Base-by-base conservation (phyloP, 495 filamentous ascomycete species). In the Sordaria brevicollis region DNA sequence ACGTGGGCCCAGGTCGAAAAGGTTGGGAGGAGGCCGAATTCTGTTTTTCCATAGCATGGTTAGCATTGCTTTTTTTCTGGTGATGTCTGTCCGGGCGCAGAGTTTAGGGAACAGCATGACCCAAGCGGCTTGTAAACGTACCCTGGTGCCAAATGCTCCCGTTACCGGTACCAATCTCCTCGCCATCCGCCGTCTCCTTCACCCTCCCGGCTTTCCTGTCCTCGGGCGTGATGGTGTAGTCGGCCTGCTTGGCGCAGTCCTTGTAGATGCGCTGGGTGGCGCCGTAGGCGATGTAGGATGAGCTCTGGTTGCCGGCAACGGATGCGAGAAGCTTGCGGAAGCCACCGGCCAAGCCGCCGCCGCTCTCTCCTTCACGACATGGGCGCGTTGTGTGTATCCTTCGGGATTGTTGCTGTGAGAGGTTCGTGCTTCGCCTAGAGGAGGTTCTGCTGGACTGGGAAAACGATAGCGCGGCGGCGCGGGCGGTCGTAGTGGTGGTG, bases 1-100 rank as follows among this genome's bases (percentile, higher is more conserved):
- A 98, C 88, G 77, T 97, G 95, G 7, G 96, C 90, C 96, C 95
- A 99, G 65, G 92, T 94, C 70, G 87, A 91, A 81, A 99, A 99
- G 0, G 92, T 99, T 2, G 92, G 91, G 29, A 82, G 79, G 35
- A 97, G 87, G 15, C 85, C 87, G 67, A 84, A 93, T 73, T 75
- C 80, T 81, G 57, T 15, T 15, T n/a, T n/a, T n/a, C n/a, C n/a
- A n/a, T n/a, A n/a, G n/a, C n/a, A n/a, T 19, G 39, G 66, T 43
- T n/a, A 21, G 49, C 65, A 17, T 65, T 29, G 21, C 8, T 69
- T 34, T 4, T n/a, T 65, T 10, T 62, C 3, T 35, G 11, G 4
- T 31, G 5, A 33, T 41, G 69, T 37, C 34, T 34, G 25, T 35
- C 38, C 38, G 67, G 68, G 29, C 36, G 21, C 11, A 43, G 38